Evolutionary conservation across 1,139 yeast genomes (phyloP), one percentile per base, ranked within the genome.

Genomic region (Hansenula anomala): DNA sequence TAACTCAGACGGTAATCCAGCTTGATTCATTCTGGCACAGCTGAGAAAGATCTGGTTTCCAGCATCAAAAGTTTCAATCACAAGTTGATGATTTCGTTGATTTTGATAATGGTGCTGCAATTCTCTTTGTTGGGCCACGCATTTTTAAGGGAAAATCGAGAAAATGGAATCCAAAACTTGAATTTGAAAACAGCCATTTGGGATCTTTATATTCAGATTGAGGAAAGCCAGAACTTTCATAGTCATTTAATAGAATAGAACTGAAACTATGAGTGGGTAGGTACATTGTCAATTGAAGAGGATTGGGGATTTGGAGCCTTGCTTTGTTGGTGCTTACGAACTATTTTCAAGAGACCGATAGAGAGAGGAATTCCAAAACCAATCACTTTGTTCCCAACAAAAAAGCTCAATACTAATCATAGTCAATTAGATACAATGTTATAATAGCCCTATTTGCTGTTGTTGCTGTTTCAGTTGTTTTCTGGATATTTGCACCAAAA

Each of bases 391-490:
- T n/a, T n/a, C n/a, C n/a, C n/a, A n/a, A n/a, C n/a, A n/a, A n/a
- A n/a, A n/a, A n/a, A n/a, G n/a, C n/a, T n/a, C n/a, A n/a, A n/a
- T n/a, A n/a, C n/a, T n/a, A n/a, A n/a, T n/a, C n/a, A n/a, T n/a
- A n/a, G n/a, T n/a, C n/a, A n/a, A n/a, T n/a, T 47, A 80, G 95
- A 43, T 84, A 80, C 74, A 77, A 87, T 40, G 95, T 88, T 44
- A 66, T 88, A 42, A 69, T 76, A 42, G 86, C 80, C 32, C 69
- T 88, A 27, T 63, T 79, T 41, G 77, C 78, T n/a, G 80, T 73
- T 20, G 78, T 73, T 24, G 60, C 75, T 35, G 45, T 53, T 14
- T 77, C 88, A 24, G 70, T 75, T 13, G 72, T 74, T 34, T 82
- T 88, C 45, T 74, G 80, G 80, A 51, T 58, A 31, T 50, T 66